A percentile compares a stretch with the other conserved stretches of the same genome.
Evolutionary conservation across 2,329 filamentous ascomycete species (phyloP).

Genomic region (Colletotrichum tanaceti): DNA sequence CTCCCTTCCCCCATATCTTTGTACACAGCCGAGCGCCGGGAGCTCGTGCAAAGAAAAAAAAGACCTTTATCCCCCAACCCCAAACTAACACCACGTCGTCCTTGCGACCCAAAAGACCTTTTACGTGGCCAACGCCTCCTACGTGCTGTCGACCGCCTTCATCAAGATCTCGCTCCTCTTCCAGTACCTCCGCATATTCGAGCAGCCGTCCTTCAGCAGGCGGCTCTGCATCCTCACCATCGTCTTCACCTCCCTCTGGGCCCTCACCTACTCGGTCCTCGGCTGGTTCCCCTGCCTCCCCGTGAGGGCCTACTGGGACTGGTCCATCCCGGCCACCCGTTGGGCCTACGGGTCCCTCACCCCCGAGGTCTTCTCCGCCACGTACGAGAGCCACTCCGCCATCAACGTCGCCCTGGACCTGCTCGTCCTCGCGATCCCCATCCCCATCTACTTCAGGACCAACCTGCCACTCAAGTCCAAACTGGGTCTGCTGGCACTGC

Average conservation of each 20-base stretch:
- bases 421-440: conserved; percentile 48
- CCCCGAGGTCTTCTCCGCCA: conserved; percentile 45
- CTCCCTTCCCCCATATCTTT: no score
- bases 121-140: conserved; percentile 49
- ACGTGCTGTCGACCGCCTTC: conserved; percentile 49
- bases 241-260: conserved; percentile 43
- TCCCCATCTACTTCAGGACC: conserved; percentile 48
- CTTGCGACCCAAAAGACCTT: conserved; percentile 45
- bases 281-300: conserved; percentile 50
- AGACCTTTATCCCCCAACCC: no score
- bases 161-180: conserved; percentile 53
- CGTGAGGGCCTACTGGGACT: conserved; percentile 41
- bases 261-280: conserved; percentile 42
- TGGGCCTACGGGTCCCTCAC: conserved; percentile 49
- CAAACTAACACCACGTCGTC: neutral
- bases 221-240: conserved; percentile 37
- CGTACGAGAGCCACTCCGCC: conserved; percentile 49
- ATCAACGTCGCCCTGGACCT: conserved; percentile 51
- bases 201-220: conserved; percentile 44
- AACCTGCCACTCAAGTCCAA: conserved; percentile 43
- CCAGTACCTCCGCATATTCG: conserved; percentile 53
- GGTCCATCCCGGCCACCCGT: conserved; percentile 43
- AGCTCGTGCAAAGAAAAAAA: neutral
- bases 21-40: neutral
- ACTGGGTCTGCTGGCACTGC: conserved; percentile 46